A percentile compares a stretch with the other conserved stretches of the same genome.
phyloP scores from a whole-genome alignment of 2,329 filamentous ascomycete genomes.

The Claviceps spartinae region DNA sequence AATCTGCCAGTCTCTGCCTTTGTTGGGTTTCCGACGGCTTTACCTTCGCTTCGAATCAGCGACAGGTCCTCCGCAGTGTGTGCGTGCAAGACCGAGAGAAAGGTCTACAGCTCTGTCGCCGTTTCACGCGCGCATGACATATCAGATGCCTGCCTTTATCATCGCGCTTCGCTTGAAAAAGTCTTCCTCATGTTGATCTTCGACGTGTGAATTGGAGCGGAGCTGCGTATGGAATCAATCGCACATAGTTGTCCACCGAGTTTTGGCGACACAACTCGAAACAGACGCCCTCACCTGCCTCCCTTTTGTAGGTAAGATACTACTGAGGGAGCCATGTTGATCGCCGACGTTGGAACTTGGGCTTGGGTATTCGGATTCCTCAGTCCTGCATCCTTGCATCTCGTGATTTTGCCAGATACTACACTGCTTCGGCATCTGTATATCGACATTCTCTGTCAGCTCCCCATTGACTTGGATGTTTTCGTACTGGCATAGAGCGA shows the following conservation, averaged over 20 bases:
- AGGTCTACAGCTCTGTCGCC: too few species aligned
- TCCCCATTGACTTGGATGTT: constrained; percentile 36
- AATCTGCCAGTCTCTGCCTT: not conserved
- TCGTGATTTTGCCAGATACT: constrained; percentile 20
- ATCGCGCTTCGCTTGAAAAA: not conserved
- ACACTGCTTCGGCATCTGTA: constrained; percentile 18
- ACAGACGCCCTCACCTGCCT: not conserved
- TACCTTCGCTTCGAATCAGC: not conserved
- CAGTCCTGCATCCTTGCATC: not conserved
- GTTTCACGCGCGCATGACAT: too few species aligned
- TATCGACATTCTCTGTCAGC: constrained; percentile 36
- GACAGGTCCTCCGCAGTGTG: not conserved
- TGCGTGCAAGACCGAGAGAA: not conserved
- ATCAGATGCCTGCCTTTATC: not conserved
- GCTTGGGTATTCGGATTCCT: too few species aligned
- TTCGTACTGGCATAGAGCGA: constrained; percentile 43
- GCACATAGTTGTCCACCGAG: not conserved
- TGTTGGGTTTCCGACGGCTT: not conserved
- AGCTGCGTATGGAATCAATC: not conserved
- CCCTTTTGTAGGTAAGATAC: not conserved
- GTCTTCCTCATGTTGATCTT: too few species aligned
- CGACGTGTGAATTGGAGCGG: not conserved
- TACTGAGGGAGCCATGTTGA: not conserved
- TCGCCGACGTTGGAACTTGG: not conserved
- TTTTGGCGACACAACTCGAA: not conserved